Conservation (phyloP, 768 basidiomycete genomes). For the Naematelia aurantialba region DNA sequence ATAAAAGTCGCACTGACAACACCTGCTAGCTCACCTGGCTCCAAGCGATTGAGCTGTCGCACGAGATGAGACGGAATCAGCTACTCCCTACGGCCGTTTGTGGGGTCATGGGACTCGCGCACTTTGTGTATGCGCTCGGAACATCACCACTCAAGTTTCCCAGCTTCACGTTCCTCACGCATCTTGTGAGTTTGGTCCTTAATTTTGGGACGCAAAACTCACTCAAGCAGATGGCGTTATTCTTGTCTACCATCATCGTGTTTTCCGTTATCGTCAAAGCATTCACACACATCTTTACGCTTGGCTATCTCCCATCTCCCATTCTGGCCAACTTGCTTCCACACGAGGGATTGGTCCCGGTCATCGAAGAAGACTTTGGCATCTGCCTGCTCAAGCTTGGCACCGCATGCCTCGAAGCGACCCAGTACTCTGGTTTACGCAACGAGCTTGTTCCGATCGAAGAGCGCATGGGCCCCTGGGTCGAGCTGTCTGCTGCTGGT, state of each 20-base stretch:
- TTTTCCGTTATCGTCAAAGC: constrained; percentile 32
- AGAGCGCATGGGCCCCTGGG: constrained; percentile 26
- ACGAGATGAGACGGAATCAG: constrained; percentile 22
- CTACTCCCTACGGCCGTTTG: constrained; percentile 40
- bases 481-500: constrained; percentile 24
- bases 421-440: constrained; percentile 39
- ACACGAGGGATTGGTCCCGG: constrained; percentile 36
- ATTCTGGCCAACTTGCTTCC: constrained; percentile 34
- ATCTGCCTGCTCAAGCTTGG: constrained; percentile 42
- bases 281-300: constrained; percentile 40
- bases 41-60: constrained; percentile 37
- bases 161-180: constrained; percentile 44
- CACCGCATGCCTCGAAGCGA: constrained; percentile 41
- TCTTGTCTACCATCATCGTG: constrained; percentile 32
- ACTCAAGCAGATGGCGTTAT: constrained; percentile 33
- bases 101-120: constrained; percentile 30
- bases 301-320: constrained; percentile 39
- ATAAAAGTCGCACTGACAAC: neutral
- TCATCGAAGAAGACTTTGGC: constrained; percentile 41
- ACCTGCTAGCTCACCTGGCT: constrained; percentile 33
- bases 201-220: neutral
- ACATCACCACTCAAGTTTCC: constrained; percentile 45
- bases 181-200: constrained; percentile 29
- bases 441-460: constrained; percentile 36
- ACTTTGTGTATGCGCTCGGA: constrained; percentile 39